These are phyloP conservation scores for Torulaspora microellipsoides DNA, from an alignment of 805 yeast species.

Conservation along the genomic window DNA sequence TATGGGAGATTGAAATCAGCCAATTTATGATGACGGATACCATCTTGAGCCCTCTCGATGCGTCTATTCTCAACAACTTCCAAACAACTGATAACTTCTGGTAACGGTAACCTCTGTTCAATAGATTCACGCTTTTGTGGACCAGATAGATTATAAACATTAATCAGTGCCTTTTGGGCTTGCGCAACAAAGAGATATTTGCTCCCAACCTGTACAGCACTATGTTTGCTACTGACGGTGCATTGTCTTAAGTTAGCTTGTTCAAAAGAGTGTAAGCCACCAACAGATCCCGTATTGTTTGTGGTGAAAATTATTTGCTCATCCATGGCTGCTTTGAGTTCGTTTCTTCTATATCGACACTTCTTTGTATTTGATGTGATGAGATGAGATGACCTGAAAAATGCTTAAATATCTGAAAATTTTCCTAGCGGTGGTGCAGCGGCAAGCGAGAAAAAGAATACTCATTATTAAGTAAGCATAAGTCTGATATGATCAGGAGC, in stretches of 20 bases:
- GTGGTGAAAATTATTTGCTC: conserved; percentile 34
- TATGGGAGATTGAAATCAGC: conserved; percentile 52
- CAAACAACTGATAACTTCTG: conserved; percentile 62
- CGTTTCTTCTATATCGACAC: conserved; percentile 3
- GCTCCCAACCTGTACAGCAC: conserved; percentile 52
- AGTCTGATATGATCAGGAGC: too few species aligned
- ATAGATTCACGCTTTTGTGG: conserved; percentile 43
- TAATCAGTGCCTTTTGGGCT: conserved; percentile 66
- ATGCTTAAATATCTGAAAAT: conserved; percentile 2
- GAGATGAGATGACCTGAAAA: conserved; percentile 24
- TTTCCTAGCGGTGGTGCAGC: not conserved
- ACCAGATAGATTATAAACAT: conserved; percentile 55
- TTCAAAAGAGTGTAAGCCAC: conserved; percentile 28
- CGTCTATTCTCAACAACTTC: conserved; percentile 27
- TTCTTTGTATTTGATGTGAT: conserved; percentile 8
- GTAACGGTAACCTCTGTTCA: conserved; percentile 78
- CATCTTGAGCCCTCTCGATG: conserved; percentile 14
- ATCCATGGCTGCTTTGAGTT: conserved; percentile 16
- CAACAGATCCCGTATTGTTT: conserved; percentile 26
- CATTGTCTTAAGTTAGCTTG: conserved; percentile 33
- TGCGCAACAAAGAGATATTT: conserved; percentile 60
- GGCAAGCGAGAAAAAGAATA: not conserved
- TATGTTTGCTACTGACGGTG: conserved; percentile 45
- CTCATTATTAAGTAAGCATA: not conserved
- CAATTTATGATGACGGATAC: conserved; percentile 21